Evolutionary conservation across 2,329 filamentous ascomycete genomes (phyloP).

Genomic region (Epichloe brachyelytri): DNA sequence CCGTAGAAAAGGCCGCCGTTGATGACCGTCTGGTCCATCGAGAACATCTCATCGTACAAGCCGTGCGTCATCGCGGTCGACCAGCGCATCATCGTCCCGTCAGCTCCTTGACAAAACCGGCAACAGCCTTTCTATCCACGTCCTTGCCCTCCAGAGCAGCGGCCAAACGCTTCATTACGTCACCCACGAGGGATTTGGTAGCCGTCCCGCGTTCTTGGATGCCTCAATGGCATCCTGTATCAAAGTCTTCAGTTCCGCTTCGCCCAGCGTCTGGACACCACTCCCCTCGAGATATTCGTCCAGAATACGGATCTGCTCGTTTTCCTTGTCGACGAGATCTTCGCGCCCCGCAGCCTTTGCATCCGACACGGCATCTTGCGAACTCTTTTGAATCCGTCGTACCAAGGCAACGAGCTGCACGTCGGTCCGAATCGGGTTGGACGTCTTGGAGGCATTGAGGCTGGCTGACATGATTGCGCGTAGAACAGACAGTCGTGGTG

Average conservation of each 20-base stretch:
- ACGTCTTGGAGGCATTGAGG: constrained; percentile 64
- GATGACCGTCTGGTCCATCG: too few relatives aligned
- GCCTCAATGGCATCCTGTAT: constrained; percentile 39
- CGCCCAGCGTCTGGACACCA: constrained; percentile 43
- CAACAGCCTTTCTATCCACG: constrained; percentile 49
- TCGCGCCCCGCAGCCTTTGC: constrained; percentile 49
- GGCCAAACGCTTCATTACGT: constrained; percentile 50
- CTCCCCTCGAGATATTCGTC: constrained; percentile 50
- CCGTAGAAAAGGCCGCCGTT: too few relatives aligned
- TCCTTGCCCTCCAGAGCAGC: constrained; percentile 47
- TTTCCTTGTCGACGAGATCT: constrained; percentile 61
- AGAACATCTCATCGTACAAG: too few relatives aligned
- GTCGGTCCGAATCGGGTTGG: constrained; percentile 56
- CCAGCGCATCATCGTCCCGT: constrained; percentile 7
- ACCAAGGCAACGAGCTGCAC: constrained; percentile 55
- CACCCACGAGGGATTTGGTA: constrained; percentile 39
- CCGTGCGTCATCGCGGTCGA: too few relatives aligned
- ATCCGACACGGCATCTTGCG: constrained; percentile 47
- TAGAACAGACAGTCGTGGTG: constrained; percentile 52
- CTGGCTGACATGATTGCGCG: constrained; percentile 56
- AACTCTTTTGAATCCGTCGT: constrained; percentile 46
- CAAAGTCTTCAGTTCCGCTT: constrained; percentile 43
- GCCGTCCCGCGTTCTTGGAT: constrained; percentile 30
- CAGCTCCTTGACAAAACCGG: constrained; percentile 45
- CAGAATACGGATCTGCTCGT: constrained; percentile 49